Conservation (phyloP, 164 flowering plant species). For the Nymphaea thermarum region DNA sequence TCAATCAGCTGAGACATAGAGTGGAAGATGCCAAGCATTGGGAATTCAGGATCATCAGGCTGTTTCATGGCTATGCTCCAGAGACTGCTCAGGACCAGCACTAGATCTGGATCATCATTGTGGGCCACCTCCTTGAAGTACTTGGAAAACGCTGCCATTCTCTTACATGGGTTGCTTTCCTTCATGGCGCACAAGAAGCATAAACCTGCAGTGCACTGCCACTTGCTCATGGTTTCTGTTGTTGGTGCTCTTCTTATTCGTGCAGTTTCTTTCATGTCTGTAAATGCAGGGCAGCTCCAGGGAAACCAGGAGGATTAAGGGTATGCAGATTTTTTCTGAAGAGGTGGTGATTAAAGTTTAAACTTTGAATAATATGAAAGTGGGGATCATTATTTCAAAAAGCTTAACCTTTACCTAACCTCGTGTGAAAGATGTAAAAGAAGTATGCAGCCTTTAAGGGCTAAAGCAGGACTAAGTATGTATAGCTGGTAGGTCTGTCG, state of each 20-base stretch:
- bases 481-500: no score
- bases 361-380: no score
- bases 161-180: slow-evolving; percentile 29
- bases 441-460: no score
- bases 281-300: slow-evolving; percentile 11
- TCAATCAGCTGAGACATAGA: slow-evolving; percentile 52
- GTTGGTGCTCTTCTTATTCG: slow-evolving; percentile 6
- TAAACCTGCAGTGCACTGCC: slow-evolving; percentile 17
- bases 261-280: slow-evolving; percentile 3
- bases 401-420: no score
- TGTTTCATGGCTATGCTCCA: slow-evolving; percentile 83
- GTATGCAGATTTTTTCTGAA: no score
- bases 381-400: no score
- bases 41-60: slow-evolving; percentile 59
- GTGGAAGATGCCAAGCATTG: slow-evolving; percentile 52
- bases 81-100: slow-evolving; percentile 49
- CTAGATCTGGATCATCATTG: slow-evolving; percentile 37
- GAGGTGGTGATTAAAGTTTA: no score
- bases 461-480: no score
- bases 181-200: slow-evolving; percentile 77
- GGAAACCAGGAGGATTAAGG: no score
- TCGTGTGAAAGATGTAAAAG: neutral
- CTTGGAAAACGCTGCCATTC: slow-evolving; percentile 27
- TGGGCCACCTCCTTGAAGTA: slow-evolving; percentile 42
- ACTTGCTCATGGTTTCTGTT: neutral